These are phyloP conservation scores for Chlamydomonas sp. DNA, from an alignment of 139 green algal species.

Conservation along the genomic window DNA sequence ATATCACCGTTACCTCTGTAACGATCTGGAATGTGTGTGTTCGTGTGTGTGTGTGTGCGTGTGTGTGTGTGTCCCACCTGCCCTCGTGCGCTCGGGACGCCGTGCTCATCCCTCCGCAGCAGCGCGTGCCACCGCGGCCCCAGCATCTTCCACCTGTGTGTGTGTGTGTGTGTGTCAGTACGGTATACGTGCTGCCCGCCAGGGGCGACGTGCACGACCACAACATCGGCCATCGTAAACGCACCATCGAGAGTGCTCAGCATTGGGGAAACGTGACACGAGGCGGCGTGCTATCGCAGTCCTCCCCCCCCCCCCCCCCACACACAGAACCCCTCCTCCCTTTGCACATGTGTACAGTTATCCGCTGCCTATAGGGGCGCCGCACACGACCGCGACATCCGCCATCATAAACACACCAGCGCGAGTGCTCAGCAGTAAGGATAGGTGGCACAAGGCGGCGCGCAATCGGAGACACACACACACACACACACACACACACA, in stretches of 20 bases:
- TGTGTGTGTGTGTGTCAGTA: conserved; percentile 14
- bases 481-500: neutral
- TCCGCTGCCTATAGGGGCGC: too few relatives aligned
- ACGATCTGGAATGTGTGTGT: too few relatives aligned
- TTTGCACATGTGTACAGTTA: neutral
- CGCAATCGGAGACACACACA: neutral
- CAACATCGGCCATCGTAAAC: neutral
- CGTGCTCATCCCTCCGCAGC: conserved; percentile 34
- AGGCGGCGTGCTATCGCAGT: too few relatives aligned
- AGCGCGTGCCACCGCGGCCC: conserved; percentile 49
- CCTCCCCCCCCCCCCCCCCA: too few relatives aligned
- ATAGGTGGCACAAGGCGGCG: neutral
- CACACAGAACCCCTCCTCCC: too few relatives aligned
- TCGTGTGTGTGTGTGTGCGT: too few relatives aligned
- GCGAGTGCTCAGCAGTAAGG: conserved; percentile 31
- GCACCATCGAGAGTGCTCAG: neutral
- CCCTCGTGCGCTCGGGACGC: conserved; percentile 9
- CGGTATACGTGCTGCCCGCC: neutral
- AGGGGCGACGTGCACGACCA: neutral
- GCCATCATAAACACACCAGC: conserved; percentile 22
- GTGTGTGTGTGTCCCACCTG: too few relatives aligned
- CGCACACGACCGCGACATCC: neutral
- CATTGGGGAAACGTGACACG: neutral
- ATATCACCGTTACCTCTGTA: too few relatives aligned
- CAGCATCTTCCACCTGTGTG: conserved; percentile 42